These are phyloP conservation scores for Ophiostoma piceae DNA, from an alignment of 2,329 filamentous ascomycete species.

Conservation along the genomic window DNA sequence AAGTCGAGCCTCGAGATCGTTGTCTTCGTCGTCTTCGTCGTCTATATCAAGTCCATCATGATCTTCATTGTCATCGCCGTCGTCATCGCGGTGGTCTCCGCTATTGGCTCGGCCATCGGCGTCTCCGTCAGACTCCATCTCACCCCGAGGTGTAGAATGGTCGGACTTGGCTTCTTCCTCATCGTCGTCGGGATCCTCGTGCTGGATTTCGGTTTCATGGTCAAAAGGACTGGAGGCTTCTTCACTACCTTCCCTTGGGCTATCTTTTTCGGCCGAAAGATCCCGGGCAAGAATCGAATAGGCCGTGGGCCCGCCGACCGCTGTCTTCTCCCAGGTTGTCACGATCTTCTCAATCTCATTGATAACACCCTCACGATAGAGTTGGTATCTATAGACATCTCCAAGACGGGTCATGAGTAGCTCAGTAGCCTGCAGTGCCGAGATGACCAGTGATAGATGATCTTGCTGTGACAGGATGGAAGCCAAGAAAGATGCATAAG, in stretches of 20 bases:
- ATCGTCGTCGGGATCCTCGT: conserved; percentile 11
- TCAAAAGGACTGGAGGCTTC: not conserved
- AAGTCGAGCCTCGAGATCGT: conserved; percentile 2
- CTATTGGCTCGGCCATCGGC: conserved; percentile 30
- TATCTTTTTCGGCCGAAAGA: not conserved
- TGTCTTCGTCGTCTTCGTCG: conserved; percentile 47
- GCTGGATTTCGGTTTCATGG: not conserved
- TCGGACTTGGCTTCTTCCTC: conserved; percentile 29
- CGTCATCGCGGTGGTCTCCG: conserved; percentile 36
- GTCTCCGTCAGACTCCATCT: not conserved
- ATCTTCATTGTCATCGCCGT: conserved; percentile 43
- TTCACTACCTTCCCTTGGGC: not conserved
- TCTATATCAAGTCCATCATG: conserved; percentile 49
- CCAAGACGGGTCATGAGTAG: conserved; percentile 79
- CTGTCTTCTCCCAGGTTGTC: conserved; percentile 34
- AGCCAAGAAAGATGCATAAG: conserved; percentile 92
- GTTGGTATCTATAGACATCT: conserved; percentile 87
- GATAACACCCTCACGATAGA: conserved; percentile 95
- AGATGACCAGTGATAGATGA: conserved; percentile 78
- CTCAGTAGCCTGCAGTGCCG: conserved; percentile 83
- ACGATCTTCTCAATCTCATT: conserved; percentile 82
- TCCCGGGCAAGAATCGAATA: not conserved
- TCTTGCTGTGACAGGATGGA: conserved; percentile 95
- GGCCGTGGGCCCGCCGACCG: not conserved
- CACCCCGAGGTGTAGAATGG: not conserved